Evolutionary conservation across 1,284 basidiomycete species (phyloP).

Genomic region (Filobasidium uniguttulatum): DNA sequence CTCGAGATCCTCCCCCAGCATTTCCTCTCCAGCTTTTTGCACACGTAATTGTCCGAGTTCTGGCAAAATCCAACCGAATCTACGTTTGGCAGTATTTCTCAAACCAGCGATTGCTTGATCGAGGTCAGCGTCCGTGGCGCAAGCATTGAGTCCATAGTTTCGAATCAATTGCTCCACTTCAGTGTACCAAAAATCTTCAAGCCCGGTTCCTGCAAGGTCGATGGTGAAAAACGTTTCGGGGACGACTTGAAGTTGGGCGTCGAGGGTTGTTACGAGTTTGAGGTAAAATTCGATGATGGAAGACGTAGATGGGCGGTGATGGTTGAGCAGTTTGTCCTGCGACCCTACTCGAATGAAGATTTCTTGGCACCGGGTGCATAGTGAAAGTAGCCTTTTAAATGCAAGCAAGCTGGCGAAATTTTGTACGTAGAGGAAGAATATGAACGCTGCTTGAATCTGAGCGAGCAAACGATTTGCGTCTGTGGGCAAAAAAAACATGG

Average conservation of each 20-base stretch:
- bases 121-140: conserved; percentile 4
- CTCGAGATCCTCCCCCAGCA: conserved; percentile 23
- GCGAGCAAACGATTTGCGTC: conserved; percentile 31
- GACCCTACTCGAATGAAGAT: conserved; percentile 13
- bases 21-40: conserved; percentile 15
- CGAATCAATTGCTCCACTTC: conserved; percentile 27
- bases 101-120: conserved; percentile 8
- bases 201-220: conserved; percentile 32
- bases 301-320: conserved; percentile 1
- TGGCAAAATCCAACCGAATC: conserved; percentile 24
- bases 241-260: conserved; percentile 28
- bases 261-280: conserved; percentile 24
- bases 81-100: conserved; percentile 8
- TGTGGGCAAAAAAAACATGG: conserved; percentile 10
- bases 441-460: conserved; percentile 36
- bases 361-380: conserved; percentile 27
- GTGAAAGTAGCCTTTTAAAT: conserved; percentile 34
- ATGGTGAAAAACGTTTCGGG: conserved; percentile 31
- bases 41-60: conserved; percentile 5
- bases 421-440: conserved; percentile 36
- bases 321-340: neutral
- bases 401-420: conserved; percentile 33
- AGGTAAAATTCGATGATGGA: conserved; percentile 13
- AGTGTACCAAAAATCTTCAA: conserved; percentile 32
- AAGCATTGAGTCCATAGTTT: conserved; percentile 17